A percentile compares a stretch with the other conserved stretches of the same genome.
These are phyloP conservation scores for Pseudozyma hubeiensis DNA, from an alignment of 1,284 basidiomycete species.

Conservation along the genomic window DNA sequence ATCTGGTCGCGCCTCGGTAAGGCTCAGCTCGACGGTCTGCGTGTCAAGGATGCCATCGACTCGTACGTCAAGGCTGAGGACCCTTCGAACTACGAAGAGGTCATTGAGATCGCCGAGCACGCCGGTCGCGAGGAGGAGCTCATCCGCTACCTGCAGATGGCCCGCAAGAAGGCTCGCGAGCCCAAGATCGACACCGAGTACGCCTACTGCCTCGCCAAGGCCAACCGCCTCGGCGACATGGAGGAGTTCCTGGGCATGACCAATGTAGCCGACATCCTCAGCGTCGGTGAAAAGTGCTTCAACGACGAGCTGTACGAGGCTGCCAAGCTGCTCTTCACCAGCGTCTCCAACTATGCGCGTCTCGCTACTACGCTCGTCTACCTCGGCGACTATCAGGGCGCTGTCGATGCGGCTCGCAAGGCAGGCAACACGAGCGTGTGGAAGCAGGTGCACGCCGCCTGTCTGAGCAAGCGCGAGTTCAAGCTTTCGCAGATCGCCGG, in stretches of 20 bases:
- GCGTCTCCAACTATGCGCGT: slow-evolving; percentile 98
- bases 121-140: slow-evolving; percentile 99
- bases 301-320: slow-evolving; percentile 98
- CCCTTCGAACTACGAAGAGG: slow-evolving; percentile 92
- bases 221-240: slow-evolving; percentile 74
- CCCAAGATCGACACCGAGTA: slow-evolving; percentile 93
- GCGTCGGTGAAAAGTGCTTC: slow-evolving; percentile 99
- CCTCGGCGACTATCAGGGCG: slow-evolving; percentile 95
- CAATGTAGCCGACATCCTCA: slow-evolving; percentile 95
- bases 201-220: slow-evolving; percentile 68
- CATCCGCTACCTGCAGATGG: slow-evolving; percentile 98
- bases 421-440: slow-evolving; percentile 99
- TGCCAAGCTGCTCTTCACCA: slow-evolving; percentile 92
- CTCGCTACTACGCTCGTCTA: slow-evolving; percentile 98
- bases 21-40: slow-evolving; percentile 97
- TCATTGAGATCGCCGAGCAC: slow-evolving; percentile 94
- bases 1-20: slow-evolving; percentile 98
- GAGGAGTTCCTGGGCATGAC: slow-evolving; percentile 99
- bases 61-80: slow-evolving; percentile 99
- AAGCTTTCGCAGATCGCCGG: slow-evolving; percentile 88
- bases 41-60: slow-evolving; percentile 98
- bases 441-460: slow-evolving; percentile 99
- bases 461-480: slow-evolving; percentile 97
- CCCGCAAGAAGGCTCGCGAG: slow-evolving; percentile 95
- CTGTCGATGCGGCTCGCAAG: slow-evolving; percentile 97